Percentiles rank a stretch among this genome's conserved stretches.
Conservation (phyloP, 23 red algal species). For the Pyropia yezoensis region DNA sequence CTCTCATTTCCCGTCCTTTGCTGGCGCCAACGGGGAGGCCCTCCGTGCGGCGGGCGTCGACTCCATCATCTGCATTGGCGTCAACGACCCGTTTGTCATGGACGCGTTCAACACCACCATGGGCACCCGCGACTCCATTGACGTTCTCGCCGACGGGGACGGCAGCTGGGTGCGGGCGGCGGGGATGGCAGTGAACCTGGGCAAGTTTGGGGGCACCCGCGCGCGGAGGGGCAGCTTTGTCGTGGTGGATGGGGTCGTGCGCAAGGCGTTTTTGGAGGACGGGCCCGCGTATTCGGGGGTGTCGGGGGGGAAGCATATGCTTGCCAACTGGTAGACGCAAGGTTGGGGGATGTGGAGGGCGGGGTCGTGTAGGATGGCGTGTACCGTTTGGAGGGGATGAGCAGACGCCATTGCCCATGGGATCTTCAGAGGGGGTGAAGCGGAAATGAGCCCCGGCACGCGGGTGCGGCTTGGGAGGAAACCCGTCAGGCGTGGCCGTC, state of each 20-base stretch:
- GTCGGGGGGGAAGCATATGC: no score
- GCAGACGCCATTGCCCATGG: no score
- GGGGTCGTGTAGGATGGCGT: no score
- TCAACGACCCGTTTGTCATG: conserved; percentile 96
- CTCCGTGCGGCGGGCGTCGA: conserved; percentile 54
- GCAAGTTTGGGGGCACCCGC: conserved; percentile 84
- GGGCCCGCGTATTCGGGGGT: no score
- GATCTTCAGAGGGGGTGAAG: no score
- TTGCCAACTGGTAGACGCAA: no score
- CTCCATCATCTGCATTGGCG: conserved; percentile 56
- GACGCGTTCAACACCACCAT: conserved; percentile 48
- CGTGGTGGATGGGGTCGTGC: conserved; percentile 80
- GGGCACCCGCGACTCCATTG: conserved; percentile 37
- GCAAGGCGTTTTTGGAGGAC: conserved; percentile 1
- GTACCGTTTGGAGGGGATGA: no score
- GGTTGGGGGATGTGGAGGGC: no score
- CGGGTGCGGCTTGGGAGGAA: no score
- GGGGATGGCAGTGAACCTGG: conserved; percentile 72
- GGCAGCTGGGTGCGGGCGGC: conserved; percentile 41
- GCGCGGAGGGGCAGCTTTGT: conserved; percentile 37
- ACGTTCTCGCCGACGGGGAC: conserved; percentile 78
- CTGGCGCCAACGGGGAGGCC: conserved; percentile 21
- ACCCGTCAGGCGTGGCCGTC: no score
- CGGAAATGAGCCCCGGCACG: no score
- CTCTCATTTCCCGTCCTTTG: conserved; percentile 64